Percentiles rank a stretch among this genome's conserved stretches.
Conservation (phyloP, 257 asterid species). For the Jacaranda copaia region DNA sequence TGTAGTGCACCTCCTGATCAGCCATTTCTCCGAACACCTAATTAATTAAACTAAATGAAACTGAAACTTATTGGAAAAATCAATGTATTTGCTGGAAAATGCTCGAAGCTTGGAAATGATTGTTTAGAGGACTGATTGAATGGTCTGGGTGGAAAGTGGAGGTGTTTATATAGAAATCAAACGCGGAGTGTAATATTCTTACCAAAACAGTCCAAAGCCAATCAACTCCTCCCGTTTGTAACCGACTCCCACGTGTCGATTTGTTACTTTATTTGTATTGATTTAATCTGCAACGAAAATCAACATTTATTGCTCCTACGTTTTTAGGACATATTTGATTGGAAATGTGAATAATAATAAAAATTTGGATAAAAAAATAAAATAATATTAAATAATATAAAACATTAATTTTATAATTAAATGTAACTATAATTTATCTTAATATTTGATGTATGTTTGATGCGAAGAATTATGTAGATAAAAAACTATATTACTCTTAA, state of each 20-base stretch:
- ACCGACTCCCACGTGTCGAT: not conserved
- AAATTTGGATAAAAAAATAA: too few species aligned
- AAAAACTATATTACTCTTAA: too few species aligned
- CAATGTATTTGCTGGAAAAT: too few species aligned
- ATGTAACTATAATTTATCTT: too few species aligned
- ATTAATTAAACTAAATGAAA: not conserved
- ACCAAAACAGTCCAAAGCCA: not conserved
- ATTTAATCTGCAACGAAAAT: not conserved
- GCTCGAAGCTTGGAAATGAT: not conserved
- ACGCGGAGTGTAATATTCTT: conserved; percentile 46
- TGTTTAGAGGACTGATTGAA: not conserved
- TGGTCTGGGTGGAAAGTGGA: not conserved
- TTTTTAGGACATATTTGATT: too few species aligned
- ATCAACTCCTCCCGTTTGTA: conserved; percentile 33
- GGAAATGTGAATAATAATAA: too few species aligned
- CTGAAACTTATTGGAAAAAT: not conserved
- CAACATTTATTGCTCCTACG: not conserved
- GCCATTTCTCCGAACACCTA: conserved; percentile 45
- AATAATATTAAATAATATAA: too few species aligned
- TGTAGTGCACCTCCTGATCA: conserved; percentile 38
- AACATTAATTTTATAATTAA: too few species aligned
- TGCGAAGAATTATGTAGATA: too few species aligned
- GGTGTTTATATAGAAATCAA: conserved; percentile 45
- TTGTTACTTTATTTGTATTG: not conserved
- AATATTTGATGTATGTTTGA: too few species aligned